Base-by-base conservation (phyloP, 2,329 filamentous ascomycete species). In the Tolypocladium amazonense region DNA sequence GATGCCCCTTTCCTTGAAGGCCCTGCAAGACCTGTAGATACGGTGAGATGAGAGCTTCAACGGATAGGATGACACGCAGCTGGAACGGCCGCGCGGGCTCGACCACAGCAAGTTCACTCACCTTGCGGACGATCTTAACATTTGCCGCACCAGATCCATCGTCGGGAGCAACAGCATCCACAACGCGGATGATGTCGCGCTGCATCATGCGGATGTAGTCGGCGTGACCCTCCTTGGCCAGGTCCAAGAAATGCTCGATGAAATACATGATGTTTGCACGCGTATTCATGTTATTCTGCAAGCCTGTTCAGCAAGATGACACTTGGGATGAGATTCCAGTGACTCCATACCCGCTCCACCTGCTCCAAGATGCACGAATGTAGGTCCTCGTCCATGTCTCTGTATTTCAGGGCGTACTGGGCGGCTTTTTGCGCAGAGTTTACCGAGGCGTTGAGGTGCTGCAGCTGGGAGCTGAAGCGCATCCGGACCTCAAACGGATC, bases 181-280 rank as follows among this genome's bases (percentile, higher is more conserved):
- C 90, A 11, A 99, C 89, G 12, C 89, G 83, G 39, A 95, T 81
- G 47, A 99, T 96, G 71, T 99, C 94, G 55, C 92, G 82, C 74
- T 96, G 90, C 76, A 99, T 90, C 91, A 97, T 97, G 57, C 88
- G 85, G 35, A 97, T 86, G 70, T 96, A 99, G 63, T 90, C 87
- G 58, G 83, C 76, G 66, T 94, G 87, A 63, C 86, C 84, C 65
- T 91, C 89, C 63, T 85, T 82, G 27, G 91, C 89, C 75, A 91
- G 81, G 71, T 97, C 93, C 71, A 95, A 89, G 66, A 99, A 90
- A 66, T 93, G 89, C 70, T 97, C 93, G 70, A 99, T 88, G 75
- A 99, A 99, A 76, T 96, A 99, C 89, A 99, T 96, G 73, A 99
- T 97, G 72, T 99, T 99, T 61, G 94, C 95, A 62, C 93, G 84